Base-by-base conservation (phyloP, 805 yeast species). In the Schwanniomyces vanrijiae region DNA sequence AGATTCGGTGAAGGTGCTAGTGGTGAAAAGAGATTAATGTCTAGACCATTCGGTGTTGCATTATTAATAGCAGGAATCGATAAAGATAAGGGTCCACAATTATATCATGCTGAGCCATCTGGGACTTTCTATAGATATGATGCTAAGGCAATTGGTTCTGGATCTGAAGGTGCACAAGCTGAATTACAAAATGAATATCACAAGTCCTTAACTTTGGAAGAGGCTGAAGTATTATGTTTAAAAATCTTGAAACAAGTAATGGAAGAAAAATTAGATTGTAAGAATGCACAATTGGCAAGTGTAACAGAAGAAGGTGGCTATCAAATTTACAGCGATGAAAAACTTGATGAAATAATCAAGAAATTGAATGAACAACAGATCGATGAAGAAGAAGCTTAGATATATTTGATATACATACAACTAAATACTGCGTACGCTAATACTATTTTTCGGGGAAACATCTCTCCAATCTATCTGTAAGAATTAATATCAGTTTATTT, bases 31-130 rank as follows among this genome's bases (percentile, higher is more conserved):
- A 81, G 95, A 65, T 77, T 86, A 54, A 88, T 94, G 99, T 90
- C 97, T 3, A 84, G 99, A 73, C 99, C 99, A 10, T 94, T 94
- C 67, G 99, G 99, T 64, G 99, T 94, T 42, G 99, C 99, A 1
- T 73, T 94, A 55, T 78, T 94, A 60, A 86, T 94, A 61, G 99
- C 98, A 4, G 99, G 99, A 43, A 79, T 84, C 57, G 99, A 94
- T 71, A 77, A 82, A 50, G 95, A 89, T 58, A 85, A 89, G 61
- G 99, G 99, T 0, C 96, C 97, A 40, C 99, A 94, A 68, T 79
- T 94, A 58, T 88, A 88, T 66, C 97, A 94, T 66, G 96, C 98
- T n/a, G 99, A 94, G 71, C 99, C 99, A 34, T 88, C 96, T 11
- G 99, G 99, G 49, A 94, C 99, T 1, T 94, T 90, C 60, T 95